Evolutionary conservation across 2,329 filamentous ascomycete genomes (phyloP), one percentile per base, ranked within the genome.

Genomic region (Phymatotrichopsis omnivora): DNA sequence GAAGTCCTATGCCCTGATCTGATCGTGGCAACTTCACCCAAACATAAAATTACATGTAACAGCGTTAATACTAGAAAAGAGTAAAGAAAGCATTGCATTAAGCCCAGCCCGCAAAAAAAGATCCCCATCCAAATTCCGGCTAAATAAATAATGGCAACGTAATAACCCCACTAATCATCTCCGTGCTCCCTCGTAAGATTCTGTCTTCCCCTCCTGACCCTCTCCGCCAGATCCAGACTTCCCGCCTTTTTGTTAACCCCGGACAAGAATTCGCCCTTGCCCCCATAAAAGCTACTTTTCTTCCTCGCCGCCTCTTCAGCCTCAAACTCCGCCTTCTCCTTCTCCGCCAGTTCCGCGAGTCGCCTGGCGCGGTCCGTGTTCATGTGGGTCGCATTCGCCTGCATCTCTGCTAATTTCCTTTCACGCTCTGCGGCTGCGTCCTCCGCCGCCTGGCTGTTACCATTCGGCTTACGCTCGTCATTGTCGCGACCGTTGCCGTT

Each of bases 331-430:
- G 67, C 67, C 37, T 73, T 71, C 56, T 93, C 85, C 49, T 70
- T 70, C 52, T 76, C 74, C 19, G 75, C 77, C 14, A 87, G 65
- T 1, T 76, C 75, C 0, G 75, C 74, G 7, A 93, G 67, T 19
- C 85, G 74, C 48, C 73, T 71, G 53, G 75, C 74, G 24, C 85
- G 77, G 55, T 82, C 78, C n/a, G 68, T 60, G 56, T 89, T 82
- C 36, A 93, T 67, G 23, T 44, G 45, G 12, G 42, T 37, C 30
- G 64, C 65, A 43, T 64, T 63, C 14, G 57, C 60, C 37, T 64
- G 63, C 65, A 67, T 67, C 8, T 48, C 48, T 10, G 60, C 63
- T 7, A 66, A 52, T 45, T 62, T 64, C 27, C 56, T 60, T 8
- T 59, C 61, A 16, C 48, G 36, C 24, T 62, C 61, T 43, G 61